Evolutionary conservation across 208 protist genomes (phyloP), one percentile per base, ranked within the genome.

Genomic region (Wallacemonas rigidus): DNA sequence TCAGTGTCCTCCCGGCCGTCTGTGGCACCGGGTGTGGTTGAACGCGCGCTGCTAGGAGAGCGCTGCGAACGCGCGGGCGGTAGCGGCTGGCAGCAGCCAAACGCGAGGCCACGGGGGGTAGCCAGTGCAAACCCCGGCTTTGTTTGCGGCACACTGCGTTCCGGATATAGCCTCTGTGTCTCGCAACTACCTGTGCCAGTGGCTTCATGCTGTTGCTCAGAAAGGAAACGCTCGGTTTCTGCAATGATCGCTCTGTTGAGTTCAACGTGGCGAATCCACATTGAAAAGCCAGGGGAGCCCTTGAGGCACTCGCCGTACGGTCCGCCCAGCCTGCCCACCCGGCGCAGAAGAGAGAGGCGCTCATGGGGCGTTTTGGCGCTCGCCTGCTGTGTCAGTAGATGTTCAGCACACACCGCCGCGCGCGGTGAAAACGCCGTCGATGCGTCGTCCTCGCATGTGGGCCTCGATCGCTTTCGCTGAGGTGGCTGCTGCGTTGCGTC

Each of bases 251-350:
- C 67, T 9, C 51, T 53, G 63, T 77, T 77, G 4, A 77, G 38
- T 14, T 76, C 68, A 1, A 48, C 43, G 62, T 80, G 74, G 39
- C 74, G 71, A 6, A 78, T 41, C 87, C 87, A 92, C 1, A 92
- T 64, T 0, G 83, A 79, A 26, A 75, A 69, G 5, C 65, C 3
- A 5, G 78, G 44, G 0, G 82, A 82, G 15, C 67, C 74, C 15
- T 63, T 69, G 41, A 79, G 81, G 36, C 60, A 65, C 35, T 78
- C 55, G n/a, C 63, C n/a, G 72, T 89, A 93, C 35, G 81, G 70
- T 15, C 88, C 88, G 41, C 85, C 82, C 50, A 93, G 77, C 36
- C 76, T 40, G 1, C 56, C 51, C 11, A 93, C 71, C 50, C 83
- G 75, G n/a, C 51, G 50, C 48, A 77, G 56, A 3, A 53, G 45